These are phyloP conservation scores for Rhodotorula sp. DNA, from an alignment of 1,284 basidiomycete species.

Conservation along the genomic window DNA sequence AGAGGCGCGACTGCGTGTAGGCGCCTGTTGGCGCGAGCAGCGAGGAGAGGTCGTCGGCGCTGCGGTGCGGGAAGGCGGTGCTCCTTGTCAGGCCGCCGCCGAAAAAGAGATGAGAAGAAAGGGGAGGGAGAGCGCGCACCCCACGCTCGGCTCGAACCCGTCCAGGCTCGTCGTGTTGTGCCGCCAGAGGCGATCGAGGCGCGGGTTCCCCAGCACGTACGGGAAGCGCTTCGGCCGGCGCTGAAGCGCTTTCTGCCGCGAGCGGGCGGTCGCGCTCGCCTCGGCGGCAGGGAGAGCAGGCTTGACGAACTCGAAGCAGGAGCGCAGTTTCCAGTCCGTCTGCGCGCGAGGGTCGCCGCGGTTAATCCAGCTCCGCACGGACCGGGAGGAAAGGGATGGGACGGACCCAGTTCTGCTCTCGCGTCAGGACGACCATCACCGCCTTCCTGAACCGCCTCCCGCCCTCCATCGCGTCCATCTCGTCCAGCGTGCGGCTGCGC, in stretches of 20 bases:
- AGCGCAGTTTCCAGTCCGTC: conserved; percentile 45
- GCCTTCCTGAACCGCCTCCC: conserved; percentile 65
- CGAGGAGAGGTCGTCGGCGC: background rate
- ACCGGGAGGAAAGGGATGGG: background rate
- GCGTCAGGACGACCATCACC: conserved; percentile 66
- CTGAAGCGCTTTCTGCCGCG: conserved; percentile 18
- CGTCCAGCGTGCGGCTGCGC: conserved; percentile 15
- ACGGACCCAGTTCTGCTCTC: conserved; percentile 77
- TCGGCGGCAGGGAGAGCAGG: conserved; percentile 9
- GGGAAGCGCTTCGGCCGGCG: conserved; percentile 26
- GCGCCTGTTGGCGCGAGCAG: background rate
- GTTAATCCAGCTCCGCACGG: background rate
- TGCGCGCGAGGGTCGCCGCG: background rate
- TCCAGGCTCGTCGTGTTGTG: conserved; percentile 30
- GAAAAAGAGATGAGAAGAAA: background rate
- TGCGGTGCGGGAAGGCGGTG: background rate
- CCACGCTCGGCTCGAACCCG: conserved; percentile 25
- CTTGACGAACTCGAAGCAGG: conserved; percentile 39
- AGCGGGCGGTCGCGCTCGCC: conserved; percentile 9
- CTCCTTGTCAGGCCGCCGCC: no score
- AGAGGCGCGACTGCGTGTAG: background rate
- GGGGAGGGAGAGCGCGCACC: conserved; percentile 8
- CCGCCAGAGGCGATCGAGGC: conserved; percentile 36
- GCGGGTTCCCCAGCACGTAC: conserved; percentile 39
- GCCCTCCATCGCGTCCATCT: conserved; percentile 34